Evolutionary conservation across 805 yeast species (phyloP), one percentile per base, ranked within the genome.

Genomic region (Yarrowia alimentaria): DNA sequence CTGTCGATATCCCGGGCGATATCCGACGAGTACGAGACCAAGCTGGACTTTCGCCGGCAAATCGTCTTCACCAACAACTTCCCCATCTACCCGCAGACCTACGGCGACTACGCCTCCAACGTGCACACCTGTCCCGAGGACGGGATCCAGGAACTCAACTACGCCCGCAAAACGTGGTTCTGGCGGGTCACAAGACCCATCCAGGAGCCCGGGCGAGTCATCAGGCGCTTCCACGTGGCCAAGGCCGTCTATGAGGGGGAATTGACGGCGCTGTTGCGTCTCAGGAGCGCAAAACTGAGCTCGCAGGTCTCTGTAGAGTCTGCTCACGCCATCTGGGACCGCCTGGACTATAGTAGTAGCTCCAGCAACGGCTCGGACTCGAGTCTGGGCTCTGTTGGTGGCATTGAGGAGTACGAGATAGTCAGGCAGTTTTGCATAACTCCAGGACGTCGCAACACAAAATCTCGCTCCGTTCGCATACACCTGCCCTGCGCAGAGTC

Each of bases 11-110:
- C 43, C 16, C 8, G 43, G 7, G 43, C 43, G n/a, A 25, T 37
- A 24, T 37, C 43, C 14, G 43, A 37, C 30, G 43, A 37, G 17
- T 37, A 37, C 30, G 43, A 37, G 19, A 37, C 43, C 20, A 37
- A 37, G 19, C 30, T 37, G 4, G 24, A 30, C 11, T 37, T 37
- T 18, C 21, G 21, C 30, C 30, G 43, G 8, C 43, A 37, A 22
- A 37, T 37, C 12, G 43, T 37, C 21, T 37, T 37, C 30, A 37
- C 43, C 12, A 29, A 37, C 43, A 37, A 37, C 21, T 37, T 37
- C 16, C 43, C 43, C 30, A 37, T 37, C 11, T 37, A 37, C 11
- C 43, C 43, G 4, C 43, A 37, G n/a, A 37, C 43, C 20, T 37
- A 37, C 25, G 30, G 30, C 21, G 43, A 37, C 30, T 37, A 37